Base-by-base conservation (phyloP, 192 early-diverging fungal genomes). In the Phycomyces nitens region DNA sequence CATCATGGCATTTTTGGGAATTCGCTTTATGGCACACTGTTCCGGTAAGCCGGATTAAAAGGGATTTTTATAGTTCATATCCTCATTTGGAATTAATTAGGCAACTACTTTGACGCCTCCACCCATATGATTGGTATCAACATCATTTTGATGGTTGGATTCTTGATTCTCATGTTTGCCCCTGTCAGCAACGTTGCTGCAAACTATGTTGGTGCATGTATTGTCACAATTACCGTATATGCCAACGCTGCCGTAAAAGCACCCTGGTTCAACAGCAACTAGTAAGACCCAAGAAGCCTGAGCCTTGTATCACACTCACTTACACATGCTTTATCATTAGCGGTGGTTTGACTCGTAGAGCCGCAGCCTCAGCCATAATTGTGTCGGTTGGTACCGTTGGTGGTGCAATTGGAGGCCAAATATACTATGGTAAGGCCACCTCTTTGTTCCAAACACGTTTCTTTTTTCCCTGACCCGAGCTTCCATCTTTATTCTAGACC, bases 321-420 rank as follows among this genome's bases (percentile, higher is more conserved):
- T 34, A 34, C 54, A 51, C 26, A 53, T 42, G 15, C 21, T 44
- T 39, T 11, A 21, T 6, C 16, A 15, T 20, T 38, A 64, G 63
- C 10, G 63, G 27, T 58, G 63, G 63, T 26, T 18, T 56, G 34
- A 64, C 63, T 8, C 63, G 63, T 18, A 16, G 63, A 16, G 53
- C 63, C 3, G 63, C 58, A 38, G 65, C 65, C 4, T 18, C 62
- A 50, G 65, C 65, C 12, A 26, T 65, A 18, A 53, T 71, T 18
- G 70, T 65, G 20, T 56, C 69, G 11, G 15, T 69, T 20, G 69
- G 66, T 29, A 62, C 65, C 4, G 51, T 71, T 8, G 69, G 69
- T 18, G 69, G 69, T 14, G 63, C 40, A 22, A 63, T 71, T 56
- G 69, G 69, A 27, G 69, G 69, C 27, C 69, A 71, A 39, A 71